phyloP scores from a whole-genome alignment of 2,329 filamentous ascomycete genomes.

The Calonectria henricotiae region DNA sequence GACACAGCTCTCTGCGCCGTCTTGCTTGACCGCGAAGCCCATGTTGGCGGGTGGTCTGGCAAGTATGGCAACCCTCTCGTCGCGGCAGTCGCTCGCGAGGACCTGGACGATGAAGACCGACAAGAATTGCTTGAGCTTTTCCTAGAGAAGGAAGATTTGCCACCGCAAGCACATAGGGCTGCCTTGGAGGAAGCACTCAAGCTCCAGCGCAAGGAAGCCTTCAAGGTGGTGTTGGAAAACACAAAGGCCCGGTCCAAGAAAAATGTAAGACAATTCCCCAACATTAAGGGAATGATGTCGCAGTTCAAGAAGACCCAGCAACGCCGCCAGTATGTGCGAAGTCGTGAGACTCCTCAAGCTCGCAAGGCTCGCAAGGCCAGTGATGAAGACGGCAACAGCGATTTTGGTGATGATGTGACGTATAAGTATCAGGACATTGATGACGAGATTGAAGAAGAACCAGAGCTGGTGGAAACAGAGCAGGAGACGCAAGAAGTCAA shows the following conservation, averaged over 20 bases:
- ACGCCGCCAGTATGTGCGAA: neutral
- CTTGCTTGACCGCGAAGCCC: conserved; percentile 20
- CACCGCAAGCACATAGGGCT: conserved; percentile 32
- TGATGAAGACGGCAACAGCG: conserved; percentile 35
- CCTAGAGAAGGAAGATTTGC: conserved; percentile 26
- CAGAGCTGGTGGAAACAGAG: neutral
- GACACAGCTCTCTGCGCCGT: conserved; percentile 29
- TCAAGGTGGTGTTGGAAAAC: conserved; percentile 32
- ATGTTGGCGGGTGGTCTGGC: conserved; percentile 20
- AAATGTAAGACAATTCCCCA: conserved; percentile 31
- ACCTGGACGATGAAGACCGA: conserved; percentile 19
- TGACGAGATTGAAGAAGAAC: conserved; percentile 29
- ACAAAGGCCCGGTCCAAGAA: conserved; percentile 28
- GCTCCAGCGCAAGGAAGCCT: conserved; percentile 38
- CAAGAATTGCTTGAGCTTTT: conserved; percentile 33
- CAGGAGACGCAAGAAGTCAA: neutral
- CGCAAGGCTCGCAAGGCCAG: neutral
- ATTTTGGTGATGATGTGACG: conserved; percentile 37
- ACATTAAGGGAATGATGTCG: conserved; percentile 36
- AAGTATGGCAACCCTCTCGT: conserved; percentile 39
- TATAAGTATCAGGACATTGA: conserved; percentile 38
- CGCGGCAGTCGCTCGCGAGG: conserved; percentile 32
- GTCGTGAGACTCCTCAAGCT: conserved; percentile 6
- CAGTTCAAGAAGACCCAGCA: conserved; percentile 34
- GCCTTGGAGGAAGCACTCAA: conserved; percentile 35